Percentiles rank a stretch among this genome's conserved stretches.
These are phyloP conservation scores for Colletotrichum viniferum DNA, from an alignment of 2,329 filamentous ascomycete genomes.

Conservation along the genomic window DNA sequence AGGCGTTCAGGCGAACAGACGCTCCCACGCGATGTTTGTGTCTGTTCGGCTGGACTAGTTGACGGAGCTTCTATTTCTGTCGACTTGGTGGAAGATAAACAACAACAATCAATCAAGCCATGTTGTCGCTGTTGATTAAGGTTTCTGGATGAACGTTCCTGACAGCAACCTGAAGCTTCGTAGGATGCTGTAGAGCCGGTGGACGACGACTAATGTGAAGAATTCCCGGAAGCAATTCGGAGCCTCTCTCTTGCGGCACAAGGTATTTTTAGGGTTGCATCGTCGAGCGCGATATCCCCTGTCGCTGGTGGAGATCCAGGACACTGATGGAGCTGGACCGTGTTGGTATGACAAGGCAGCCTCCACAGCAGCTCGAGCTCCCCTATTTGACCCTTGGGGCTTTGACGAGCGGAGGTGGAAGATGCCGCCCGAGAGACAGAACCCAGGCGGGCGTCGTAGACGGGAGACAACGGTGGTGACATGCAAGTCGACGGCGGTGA, in stretches of 20 bases:
- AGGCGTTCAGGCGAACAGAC: conserved; percentile 21
- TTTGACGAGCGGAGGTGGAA: background rate
- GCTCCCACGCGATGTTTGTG: conserved; percentile 9
- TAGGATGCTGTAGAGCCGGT: background rate
- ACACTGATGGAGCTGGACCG: background rate
- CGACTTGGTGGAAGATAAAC: background rate
- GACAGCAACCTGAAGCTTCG: conserved; percentile 16
- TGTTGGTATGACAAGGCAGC: conserved; percentile 10
- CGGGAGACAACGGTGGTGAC: background rate
- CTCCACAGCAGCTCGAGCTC: background rate
- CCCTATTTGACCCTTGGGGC: background rate
- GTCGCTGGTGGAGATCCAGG: background rate
- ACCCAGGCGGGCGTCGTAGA: background rate
- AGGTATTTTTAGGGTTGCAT: conserved; percentile 17
- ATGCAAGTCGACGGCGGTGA: background rate
- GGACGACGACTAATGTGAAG: background rate
- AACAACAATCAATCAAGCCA: background rate
- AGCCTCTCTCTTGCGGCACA: background rate
- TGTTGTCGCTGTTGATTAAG: background rate
- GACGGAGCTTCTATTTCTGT: conserved; percentile 13
- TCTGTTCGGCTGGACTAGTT: background rate
- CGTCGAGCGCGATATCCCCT: background rate
- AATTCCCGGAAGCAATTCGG: conserved; percentile 10
- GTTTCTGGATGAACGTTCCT: background rate
- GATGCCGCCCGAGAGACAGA: background rate